phyloP scores from a whole-genome alignment of 208 protist genomes.

The Trichomonas gallinae region DNA sequence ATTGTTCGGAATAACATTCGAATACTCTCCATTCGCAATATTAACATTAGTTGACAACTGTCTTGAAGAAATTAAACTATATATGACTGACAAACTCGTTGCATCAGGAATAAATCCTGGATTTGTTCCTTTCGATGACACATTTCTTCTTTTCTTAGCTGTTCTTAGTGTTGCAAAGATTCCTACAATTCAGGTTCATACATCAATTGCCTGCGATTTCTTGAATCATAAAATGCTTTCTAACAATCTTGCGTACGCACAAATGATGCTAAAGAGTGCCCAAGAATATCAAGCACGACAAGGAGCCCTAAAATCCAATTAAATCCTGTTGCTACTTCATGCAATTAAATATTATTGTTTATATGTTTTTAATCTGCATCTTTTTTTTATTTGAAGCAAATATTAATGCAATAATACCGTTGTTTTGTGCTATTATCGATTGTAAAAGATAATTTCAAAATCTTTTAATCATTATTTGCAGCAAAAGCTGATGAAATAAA shows the following conservation, averaged over 20 bases:
- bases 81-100: not conserved
- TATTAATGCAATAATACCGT: too few relatives aligned
- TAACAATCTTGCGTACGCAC: not conserved
- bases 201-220: not conserved
- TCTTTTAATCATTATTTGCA: too few relatives aligned
- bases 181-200: not conserved
- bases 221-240: not conserved
- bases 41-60: not conserved
- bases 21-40: not conserved
- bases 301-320: not conserved
- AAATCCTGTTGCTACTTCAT: not conserved
- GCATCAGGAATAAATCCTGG: not conserved
- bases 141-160: not conserved
- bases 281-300: not conserved
- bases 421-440: too few relatives aligned
- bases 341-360: too few relatives aligned
- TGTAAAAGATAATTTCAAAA: too few relatives aligned
- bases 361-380: too few relatives aligned
- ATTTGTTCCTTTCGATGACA: not conserved
- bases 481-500: too few relatives aligned
- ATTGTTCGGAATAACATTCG: not conserved
- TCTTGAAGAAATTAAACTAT: not conserved
- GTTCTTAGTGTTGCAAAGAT: not conserved
- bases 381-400: too few relatives aligned
- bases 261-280: not conserved